Percentiles rank a stretch among this genome's conserved stretches.
Conservation (phyloP, 352 stramenopile species). For the Phytophthora vignae region DNA sequence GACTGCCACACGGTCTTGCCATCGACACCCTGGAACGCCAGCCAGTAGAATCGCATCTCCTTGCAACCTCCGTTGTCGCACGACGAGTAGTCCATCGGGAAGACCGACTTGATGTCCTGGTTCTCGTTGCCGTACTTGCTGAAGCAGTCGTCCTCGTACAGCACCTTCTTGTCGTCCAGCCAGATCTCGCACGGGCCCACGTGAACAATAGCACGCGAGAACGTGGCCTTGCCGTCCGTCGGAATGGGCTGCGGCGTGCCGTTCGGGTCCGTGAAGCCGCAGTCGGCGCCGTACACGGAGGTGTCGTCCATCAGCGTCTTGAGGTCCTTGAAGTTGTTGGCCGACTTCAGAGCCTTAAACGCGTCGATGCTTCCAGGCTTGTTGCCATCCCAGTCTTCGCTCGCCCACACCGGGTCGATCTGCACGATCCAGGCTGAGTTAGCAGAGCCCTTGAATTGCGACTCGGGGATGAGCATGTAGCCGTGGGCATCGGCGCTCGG, state of each 20-base stretch:
- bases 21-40: constrained; percentile 48
- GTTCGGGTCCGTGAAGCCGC: constrained; percentile 45
- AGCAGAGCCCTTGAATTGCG: constrained; percentile 41
- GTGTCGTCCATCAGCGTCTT: constrained; percentile 47
- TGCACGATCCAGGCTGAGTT: constrained; percentile 46
- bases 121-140: constrained; percentile 42
- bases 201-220: constrained; percentile 43
- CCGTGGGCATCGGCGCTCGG: constrained; percentile 33
- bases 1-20: constrained; percentile 52
- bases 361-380: constrained; percentile 35
- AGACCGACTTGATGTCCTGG: constrained; percentile 50
- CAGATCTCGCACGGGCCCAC: constrained; percentile 48
- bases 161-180: constrained; percentile 48
- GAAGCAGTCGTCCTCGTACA: constrained; percentile 45
- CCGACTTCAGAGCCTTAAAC: constrained; percentile 34
- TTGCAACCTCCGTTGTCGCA: constrained; percentile 41
- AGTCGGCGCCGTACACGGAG: constrained; percentile 44
- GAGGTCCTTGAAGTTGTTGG: constrained; percentile 45
- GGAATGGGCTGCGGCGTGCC: constrained; percentile 45
- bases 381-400: constrained; percentile 45
- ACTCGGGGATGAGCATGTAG: constrained; percentile 45
- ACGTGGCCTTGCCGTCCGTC: constrained; percentile 44
- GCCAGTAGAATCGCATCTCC: constrained; percentile 54
- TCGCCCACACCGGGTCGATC: constrained; percentile 40
- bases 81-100: constrained; percentile 51